Conservation (phyloP, 2,329 filamentous ascomycete species). For the Venturia effusa region DNA sequence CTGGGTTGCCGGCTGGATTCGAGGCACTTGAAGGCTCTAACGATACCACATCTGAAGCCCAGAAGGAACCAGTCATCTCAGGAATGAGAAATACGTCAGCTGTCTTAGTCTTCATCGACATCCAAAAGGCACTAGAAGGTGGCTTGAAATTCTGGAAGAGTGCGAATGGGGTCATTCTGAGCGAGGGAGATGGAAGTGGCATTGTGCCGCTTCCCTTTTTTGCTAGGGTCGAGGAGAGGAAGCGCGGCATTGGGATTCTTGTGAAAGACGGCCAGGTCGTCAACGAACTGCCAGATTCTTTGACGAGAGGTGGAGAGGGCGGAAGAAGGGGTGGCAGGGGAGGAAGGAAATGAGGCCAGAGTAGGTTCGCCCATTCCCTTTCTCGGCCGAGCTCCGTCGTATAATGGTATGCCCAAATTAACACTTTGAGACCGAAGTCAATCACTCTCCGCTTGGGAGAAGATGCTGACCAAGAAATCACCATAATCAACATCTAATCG, state of each 20-base stretch:
- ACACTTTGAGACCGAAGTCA: not conserved
- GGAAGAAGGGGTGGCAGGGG: constrained; percentile 3
- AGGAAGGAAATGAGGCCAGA: not conserved
- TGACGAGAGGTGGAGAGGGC: constrained; percentile 5
- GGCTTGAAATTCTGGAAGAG: constrained; percentile 60
- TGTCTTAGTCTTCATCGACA: constrained; percentile 63
- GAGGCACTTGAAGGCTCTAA: constrained; percentile 16
- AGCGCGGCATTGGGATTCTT: constrained; percentile 50
- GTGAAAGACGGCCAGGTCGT: constrained; percentile 59
- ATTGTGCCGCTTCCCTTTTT: constrained; percentile 59
- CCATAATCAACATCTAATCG: not conserved
- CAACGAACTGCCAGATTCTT: constrained; percentile 6
- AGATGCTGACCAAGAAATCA: not conserved
- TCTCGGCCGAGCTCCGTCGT: not conserved
- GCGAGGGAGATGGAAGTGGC: constrained; percentile 43
- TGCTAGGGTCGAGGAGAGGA: constrained; percentile 55
- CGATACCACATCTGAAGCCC: not conserved
- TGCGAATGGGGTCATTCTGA: constrained; percentile 38
- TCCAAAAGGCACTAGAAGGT: constrained; percentile 52
- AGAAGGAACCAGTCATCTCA: constrained; percentile 47
- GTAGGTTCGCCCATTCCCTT: not conserved
- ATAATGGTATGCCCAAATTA: not conserved
- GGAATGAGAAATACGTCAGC: constrained; percentile 61
- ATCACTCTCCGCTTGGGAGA: not conserved
- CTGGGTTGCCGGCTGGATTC: constrained; percentile 50